phyloP scores from a whole-genome alignment of 345 rosid genomes.

The Isatis tinctoria region DNA sequence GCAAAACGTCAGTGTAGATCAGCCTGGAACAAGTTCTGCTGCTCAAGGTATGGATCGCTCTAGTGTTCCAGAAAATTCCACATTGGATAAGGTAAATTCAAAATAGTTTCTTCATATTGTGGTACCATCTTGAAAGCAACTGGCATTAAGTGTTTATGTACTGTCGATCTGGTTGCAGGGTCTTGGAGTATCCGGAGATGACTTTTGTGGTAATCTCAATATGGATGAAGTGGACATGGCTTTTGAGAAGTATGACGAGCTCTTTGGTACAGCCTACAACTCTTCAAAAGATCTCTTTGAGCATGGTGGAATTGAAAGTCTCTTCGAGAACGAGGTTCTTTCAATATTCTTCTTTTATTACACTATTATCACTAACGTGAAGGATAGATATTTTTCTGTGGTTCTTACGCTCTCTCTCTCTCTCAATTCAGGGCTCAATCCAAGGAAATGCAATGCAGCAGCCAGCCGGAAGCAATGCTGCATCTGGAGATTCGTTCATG shows the following conservation, averaged over 20 bases:
- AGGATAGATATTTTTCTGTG: background rate
- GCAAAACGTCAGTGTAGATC: conserved; percentile 36
- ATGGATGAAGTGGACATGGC: conserved; percentile 81
- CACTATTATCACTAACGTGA: background rate
- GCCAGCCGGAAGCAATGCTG: conserved; percentile 72
- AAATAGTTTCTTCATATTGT: background rate
- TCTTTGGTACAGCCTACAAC: conserved; percentile 76
- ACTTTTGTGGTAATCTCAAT: conserved; percentile 52
- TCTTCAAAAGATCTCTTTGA: conserved; percentile 74
- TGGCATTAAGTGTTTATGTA: background rate
- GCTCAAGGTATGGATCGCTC: conserved; percentile 39
- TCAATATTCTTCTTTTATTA: background rate
- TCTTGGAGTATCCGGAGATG: conserved; percentile 35
- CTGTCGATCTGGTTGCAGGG: conserved; percentile 3
- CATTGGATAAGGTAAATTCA: conserved; percentile 53
- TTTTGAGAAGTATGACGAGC: conserved; percentile 88
- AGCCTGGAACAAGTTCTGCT: conserved; percentile 40
- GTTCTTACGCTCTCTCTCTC: background rate
- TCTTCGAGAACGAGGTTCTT: conserved; percentile 53
- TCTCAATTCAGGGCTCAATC: conserved; percentile 19
- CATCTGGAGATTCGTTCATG: conserved; percentile 81
- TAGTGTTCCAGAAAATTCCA: conserved; percentile 37
- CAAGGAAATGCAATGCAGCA: conserved; percentile 44
- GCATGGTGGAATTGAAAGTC: conserved; percentile 81
- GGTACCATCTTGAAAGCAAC: background rate